These are phyloP conservation scores for Camellia oleifera DNA, from an alignment of 179 eudicot genomes.

Conservation along the genomic window DNA sequence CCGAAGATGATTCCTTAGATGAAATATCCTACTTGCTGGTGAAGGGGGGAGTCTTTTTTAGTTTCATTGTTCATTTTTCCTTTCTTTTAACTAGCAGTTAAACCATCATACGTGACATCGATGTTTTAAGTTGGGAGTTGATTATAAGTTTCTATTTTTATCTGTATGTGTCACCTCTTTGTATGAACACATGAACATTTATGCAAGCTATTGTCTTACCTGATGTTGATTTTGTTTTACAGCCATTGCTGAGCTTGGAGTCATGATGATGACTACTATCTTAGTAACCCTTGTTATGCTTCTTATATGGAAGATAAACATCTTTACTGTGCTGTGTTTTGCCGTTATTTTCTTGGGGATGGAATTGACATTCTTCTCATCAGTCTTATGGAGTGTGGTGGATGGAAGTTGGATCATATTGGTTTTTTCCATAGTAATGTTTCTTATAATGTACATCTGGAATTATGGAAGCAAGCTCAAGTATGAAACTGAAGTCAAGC, in stretches of 20 bases:
- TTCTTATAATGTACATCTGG: slow-evolving; percentile 84
- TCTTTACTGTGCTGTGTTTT: slow-evolving; percentile 61
- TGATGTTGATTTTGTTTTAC: slow-evolving; percentile 32
- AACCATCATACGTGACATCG: neutral
- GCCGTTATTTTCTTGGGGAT: slow-evolving; percentile 70
- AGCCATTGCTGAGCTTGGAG: slow-evolving; percentile 95
- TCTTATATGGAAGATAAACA: slow-evolving; percentile 94
- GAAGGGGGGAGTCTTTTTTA: neutral
- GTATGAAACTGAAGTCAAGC: slow-evolving; percentile 87
- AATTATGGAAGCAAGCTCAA: slow-evolving; percentile 91
- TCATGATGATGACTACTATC: slow-evolving; percentile 92
- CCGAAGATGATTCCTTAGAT: too few species aligned
- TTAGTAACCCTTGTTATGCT: slow-evolving; percentile 93
- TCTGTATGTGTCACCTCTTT: neutral
- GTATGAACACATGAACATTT: neutral
- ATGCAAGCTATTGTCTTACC: slow-evolving; percentile 3
- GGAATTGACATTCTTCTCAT: slow-evolving; percentile 83
- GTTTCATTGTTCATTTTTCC: neutral
- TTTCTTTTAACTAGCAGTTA: neutral
- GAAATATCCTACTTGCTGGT: too few species aligned
- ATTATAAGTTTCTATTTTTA: neutral
- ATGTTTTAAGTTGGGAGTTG: neutral
- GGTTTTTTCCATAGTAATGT: slow-evolving; percentile 68
- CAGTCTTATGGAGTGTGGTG: slow-evolving; percentile 68
- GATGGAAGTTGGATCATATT: slow-evolving; percentile 98